phyloP scores from a whole-genome alignment of 768 basidiomycete species.

The Dioszegia crocea region DNA sequence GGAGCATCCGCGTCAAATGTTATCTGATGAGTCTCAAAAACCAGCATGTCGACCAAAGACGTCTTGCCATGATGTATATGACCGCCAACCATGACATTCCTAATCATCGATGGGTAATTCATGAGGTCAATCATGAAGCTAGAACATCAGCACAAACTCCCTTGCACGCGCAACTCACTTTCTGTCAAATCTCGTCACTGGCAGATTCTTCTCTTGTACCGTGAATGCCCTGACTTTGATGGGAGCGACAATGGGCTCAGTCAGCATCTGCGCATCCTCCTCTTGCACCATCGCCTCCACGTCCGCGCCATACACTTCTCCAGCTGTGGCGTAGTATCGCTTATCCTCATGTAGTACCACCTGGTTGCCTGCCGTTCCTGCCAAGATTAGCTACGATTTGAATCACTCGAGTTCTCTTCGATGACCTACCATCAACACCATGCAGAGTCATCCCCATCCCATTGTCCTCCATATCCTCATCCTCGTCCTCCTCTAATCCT shows the following conservation, averaged over 20 bases:
- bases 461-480: constrained; percentile 55
- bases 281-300: constrained; percentile 98
- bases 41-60: constrained; percentile 91
- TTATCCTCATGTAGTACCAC: constrained; percentile 90
- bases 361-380: constrained; percentile 45
- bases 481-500: constrained; percentile 69
- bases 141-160: constrained; percentile 5
- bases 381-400: neutral
- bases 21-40: constrained; percentile 92
- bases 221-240: constrained; percentile 92
- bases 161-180: constrained; percentile 58
- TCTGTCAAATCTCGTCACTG: constrained; percentile 95
- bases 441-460: constrained; percentile 43
- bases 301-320: constrained; percentile 84
- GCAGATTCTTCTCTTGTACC: constrained; percentile 91
- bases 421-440: constrained; percentile 44
- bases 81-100: constrained; percentile 93
- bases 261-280: constrained; percentile 91
- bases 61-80: constrained; percentile 99
- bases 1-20: constrained; percentile 87
- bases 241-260: constrained; percentile 92
- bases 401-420: neutral
- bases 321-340: constrained; percentile 91
- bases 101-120: constrained; percentile 84
- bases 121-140: constrained; percentile 92